Base-by-base conservation (phyloP, 169 alveolate genomes). In the Plasmodium reichenowi region DNA sequence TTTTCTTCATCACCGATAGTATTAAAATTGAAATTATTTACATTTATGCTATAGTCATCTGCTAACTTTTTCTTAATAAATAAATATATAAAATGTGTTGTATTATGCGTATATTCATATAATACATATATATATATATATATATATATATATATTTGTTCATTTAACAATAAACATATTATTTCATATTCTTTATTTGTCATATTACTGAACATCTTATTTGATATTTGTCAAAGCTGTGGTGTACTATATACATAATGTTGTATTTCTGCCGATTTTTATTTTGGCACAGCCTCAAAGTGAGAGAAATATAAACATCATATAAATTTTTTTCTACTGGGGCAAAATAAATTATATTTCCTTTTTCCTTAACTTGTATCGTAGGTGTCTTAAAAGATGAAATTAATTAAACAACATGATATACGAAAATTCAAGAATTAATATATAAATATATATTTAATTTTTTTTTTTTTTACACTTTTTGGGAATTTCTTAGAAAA, bases 261-360 rank as follows among this genome's bases (percentile, higher is more conserved):
- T 78, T 78, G 78, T 78, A 78, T 59, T 78, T 64, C n/a, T 78
- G 29, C n/a, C 54, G 47, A 15, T 78, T 32, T 29, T 78, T 70
- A 78, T 78, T 64, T 26, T 59, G 73, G 15, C 89, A 78, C 54
- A 64, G 26, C 52, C 78, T 64, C 62, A 78, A 50, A 1, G 78
- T 78, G 26, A 78, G 8, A 24, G 89, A 78, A 48, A 45, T 45
- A 54, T 80, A 80, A 48, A 80, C 59, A 50, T 80, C 83, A 56
- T 80, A 80, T 48, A 78, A 45, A 64, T 43, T 78, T 70, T 78
- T 48, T 50, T 78, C 89, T 29, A 17, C 26, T 12, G 89, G 89
- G 29, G 89, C 62, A 20, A 78, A 78, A 50, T 78, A 78, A 78
- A 78, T 78, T 78, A 78, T 78, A 29, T 78, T 24, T 66, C 63